Evolutionary conservation across 331 rosid genomes (phyloP).

Genomic region (Quercus lobata): DNA sequence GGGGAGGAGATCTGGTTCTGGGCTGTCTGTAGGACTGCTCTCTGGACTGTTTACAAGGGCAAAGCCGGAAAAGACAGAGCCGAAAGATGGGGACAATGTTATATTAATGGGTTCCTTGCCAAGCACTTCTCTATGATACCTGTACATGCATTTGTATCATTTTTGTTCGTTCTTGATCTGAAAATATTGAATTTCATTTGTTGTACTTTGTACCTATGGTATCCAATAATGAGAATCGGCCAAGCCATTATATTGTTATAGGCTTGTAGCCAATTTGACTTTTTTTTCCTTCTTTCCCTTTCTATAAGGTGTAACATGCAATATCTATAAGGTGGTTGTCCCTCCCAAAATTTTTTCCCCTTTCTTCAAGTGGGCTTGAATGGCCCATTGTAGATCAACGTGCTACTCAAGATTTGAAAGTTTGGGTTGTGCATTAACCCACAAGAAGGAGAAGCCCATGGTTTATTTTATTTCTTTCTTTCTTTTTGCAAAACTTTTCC

Average conservation of each 20-base stretch:
- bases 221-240: conserved; percentile 21
- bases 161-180: conserved; percentile 14
- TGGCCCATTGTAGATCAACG: too few species aligned
- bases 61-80: conserved; percentile 41
- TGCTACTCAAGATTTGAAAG: too few species aligned
- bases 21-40: conserved; percentile 41
- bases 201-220: conserved; percentile 5
- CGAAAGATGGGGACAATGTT: conserved; percentile 52
- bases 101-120: conserved; percentile 90
- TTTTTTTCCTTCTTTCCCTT: neutral
- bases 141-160: conserved; percentile 4
- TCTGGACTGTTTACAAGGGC: conserved; percentile 61
- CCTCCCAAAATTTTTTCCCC: neutral
- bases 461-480: too few species aligned
- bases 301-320: conserved; percentile 10
- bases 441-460: too few species aligned
- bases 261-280: neutral
- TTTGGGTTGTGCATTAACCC: too few species aligned
- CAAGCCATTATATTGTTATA: conserved; percentile 4
- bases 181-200: conserved; percentile 11
- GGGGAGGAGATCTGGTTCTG: conserved; percentile 54
- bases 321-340: conserved; percentile 12
- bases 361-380: neutral
- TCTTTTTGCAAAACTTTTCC: too few species aligned
- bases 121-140: conserved; percentile 40